These are phyloP conservation scores for Gillenia trifoliata DNA, from an alignment of 306 rosid genomes.

Conservation along the genomic window DNA sequence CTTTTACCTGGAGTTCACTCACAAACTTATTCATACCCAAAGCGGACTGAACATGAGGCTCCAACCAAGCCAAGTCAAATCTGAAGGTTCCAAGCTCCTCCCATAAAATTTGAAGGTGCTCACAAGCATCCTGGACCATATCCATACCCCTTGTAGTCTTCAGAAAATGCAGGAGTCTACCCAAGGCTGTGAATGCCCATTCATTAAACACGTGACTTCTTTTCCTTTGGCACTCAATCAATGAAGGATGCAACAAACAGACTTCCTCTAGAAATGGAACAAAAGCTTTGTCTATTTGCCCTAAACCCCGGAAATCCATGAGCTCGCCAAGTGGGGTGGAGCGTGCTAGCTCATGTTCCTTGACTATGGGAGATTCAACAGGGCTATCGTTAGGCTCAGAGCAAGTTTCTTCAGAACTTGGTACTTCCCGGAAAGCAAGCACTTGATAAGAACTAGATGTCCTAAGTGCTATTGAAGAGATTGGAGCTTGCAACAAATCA, in stretches of 20 bases:
- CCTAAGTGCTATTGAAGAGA: neutral
- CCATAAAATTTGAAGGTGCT: neutral
- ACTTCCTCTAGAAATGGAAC: slow-evolving; percentile 6
- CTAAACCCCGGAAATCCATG: neutral
- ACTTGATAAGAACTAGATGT: neutral
- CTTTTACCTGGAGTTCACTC: neutral
- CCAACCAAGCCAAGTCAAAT: neutral
- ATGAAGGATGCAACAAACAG: neutral
- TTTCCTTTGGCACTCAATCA: neutral
- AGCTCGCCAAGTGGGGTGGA: neutral
- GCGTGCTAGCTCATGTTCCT: neutral
- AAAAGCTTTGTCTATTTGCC: neutral
- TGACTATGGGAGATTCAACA: neutral
- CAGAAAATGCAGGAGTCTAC: neutral
- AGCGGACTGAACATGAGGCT: neutral
- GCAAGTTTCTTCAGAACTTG: neutral
- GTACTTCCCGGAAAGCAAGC: neutral
- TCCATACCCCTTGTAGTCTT: neutral
- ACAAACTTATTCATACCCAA: neutral
- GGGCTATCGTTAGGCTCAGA: neutral
- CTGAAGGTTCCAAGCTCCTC: neutral
- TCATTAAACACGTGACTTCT: neutral
- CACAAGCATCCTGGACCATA: neutral
- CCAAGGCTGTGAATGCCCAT: slow-evolving; percentile 4
- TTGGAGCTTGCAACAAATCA: neutral